phyloP scores from a whole-genome alignment of 2,329 filamentous ascomycete species.

The Ophiostoma triangulosporum region DNA sequence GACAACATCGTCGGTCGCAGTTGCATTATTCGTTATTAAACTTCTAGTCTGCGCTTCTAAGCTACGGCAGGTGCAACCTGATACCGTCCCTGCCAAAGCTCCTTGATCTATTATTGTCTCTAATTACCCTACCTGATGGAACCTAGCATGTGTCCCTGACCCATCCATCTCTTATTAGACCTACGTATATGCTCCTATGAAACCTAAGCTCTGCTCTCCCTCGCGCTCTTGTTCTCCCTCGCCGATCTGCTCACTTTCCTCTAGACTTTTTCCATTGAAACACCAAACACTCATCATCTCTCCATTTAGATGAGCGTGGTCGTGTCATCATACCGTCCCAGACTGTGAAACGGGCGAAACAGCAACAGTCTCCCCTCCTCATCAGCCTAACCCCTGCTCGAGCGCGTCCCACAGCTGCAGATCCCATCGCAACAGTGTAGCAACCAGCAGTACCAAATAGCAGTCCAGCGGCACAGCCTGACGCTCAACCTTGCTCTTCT shows the following conservation, averaged over 20 bases:
- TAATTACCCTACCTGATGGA: no score
- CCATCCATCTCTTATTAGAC: no score
- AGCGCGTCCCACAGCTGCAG: constrained; percentile 2
- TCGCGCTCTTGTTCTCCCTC: no score
- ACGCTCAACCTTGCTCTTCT: neutral
- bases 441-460: no score
- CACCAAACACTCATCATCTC: neutral
- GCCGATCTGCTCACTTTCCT: no score
- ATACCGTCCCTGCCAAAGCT: no score
- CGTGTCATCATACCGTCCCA: neutral
- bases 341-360: constrained; percentile 9
- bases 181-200: no score
- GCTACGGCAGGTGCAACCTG: neutral
- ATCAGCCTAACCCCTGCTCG: neutral
- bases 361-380: constrained; percentile 1
- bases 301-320: neutral
- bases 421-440: neutral
- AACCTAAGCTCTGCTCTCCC: no score
- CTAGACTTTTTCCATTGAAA: no score
- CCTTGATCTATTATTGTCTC: no score
- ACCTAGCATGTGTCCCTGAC: no score
- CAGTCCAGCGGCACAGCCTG: neutral
- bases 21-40: neutral
- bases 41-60: neutral
- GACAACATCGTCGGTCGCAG: neutral